These are phyloP conservation scores for Cercospora nicotianae DNA, from an alignment of 2,329 filamentous ascomycete genomes.

Conservation along the genomic window DNA sequence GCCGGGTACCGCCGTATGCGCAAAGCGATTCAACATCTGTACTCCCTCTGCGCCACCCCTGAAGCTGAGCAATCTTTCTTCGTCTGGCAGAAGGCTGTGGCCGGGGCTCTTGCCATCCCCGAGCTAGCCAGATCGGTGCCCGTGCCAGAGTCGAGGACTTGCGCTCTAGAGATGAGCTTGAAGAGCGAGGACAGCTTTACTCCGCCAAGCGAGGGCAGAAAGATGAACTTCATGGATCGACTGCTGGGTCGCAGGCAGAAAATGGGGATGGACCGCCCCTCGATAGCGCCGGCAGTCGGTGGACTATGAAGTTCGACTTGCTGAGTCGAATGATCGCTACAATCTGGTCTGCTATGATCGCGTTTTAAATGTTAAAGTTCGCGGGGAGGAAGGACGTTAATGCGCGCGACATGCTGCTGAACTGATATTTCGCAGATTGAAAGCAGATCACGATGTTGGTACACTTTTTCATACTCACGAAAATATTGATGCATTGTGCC, in stretches of 20 bases:
- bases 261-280: conserved; percentile 5
- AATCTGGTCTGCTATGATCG: not conserved
- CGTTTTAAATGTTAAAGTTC: not conserved
- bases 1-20: conserved; percentile 34
- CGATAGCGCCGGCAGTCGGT: not conserved
- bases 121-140: conserved; percentile 30
- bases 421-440: not conserved
- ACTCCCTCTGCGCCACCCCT: conserved; percentile 32
- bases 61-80: conserved; percentile 35
- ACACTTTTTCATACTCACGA: conserved; percentile 14
- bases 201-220: conserved; percentile 28
- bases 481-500: conserved; percentile 7
- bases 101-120: conserved; percentile 23
- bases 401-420: not conserved
- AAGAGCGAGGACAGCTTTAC: conserved; percentile 11
- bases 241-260: conserved; percentile 36
- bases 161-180: conserved; percentile 28
- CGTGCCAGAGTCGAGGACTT: conserved; percentile 11
- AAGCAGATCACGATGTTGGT: conserved; percentile 9
- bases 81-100: conserved; percentile 35
- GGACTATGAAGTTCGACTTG: not conserved
- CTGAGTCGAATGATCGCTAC: not conserved
- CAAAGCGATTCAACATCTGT: conserved; percentile 33
- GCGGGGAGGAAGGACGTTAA: not conserved
- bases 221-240: conserved; percentile 39